phyloP scores from a whole-genome alignment of 73 alveolate species.

The Symbiodinium pilosum region DNA sequence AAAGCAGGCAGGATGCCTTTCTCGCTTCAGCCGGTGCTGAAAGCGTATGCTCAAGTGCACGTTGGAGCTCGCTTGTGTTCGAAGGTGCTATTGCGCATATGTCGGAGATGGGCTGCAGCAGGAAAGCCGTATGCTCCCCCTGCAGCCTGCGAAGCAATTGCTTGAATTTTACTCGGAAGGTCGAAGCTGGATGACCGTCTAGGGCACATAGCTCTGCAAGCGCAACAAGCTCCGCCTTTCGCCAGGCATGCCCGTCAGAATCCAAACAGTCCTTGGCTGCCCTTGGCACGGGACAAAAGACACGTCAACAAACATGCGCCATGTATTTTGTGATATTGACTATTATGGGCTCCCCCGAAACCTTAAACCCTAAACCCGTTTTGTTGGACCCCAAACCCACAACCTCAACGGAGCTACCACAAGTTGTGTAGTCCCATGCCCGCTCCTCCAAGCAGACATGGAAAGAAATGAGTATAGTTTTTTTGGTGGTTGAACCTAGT shows the following conservation, averaged over 20 bases:
- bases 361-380: too few species aligned
- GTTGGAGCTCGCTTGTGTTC: not conserved
- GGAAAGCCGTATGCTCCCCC: constrained; percentile 62
- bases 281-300: too few species aligned
- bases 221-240: constrained; percentile 78
- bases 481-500: too few species aligned
- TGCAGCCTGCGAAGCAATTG: constrained; percentile 9
- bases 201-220: constrained; percentile 79
- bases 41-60: not conserved
- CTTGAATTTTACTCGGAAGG: constrained; percentile 37
- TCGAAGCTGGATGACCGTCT: constrained; percentile 46
- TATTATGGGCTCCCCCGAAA: too few species aligned
- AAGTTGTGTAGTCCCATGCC: too few species aligned
- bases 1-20: not conserved
- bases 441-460: too few species aligned
- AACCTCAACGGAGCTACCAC: too few species aligned
- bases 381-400: too few species aligned
- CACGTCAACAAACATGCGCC: too few species aligned
- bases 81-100: not conserved
- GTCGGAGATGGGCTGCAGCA: constrained; percentile 17
- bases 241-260: constrained; percentile 80
- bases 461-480: too few species aligned
- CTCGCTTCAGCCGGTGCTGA: not conserved
- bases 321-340: too few species aligned
- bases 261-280: constrained; percentile 75